Evolutionary conservation across 2,329 filamentous ascomycete species (phyloP).

Genomic region (Dactylonectria macrodidyma): DNA sequence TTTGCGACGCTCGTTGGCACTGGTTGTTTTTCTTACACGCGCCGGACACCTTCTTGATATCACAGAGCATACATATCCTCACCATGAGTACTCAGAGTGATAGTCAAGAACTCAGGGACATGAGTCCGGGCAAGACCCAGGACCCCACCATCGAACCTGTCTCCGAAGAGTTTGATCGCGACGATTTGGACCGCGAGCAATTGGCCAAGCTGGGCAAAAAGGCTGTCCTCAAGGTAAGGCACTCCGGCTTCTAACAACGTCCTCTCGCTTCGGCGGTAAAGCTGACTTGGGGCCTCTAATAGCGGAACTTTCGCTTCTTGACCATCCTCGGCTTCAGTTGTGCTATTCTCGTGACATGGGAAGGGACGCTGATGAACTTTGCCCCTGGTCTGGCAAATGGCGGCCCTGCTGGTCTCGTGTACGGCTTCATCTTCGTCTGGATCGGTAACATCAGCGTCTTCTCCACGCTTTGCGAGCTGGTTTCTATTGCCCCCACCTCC

Average conservation of each 20-base stretch:
- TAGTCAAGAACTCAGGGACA: slow-evolving; percentile 27
- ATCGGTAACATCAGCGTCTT: slow-evolving; percentile 51
- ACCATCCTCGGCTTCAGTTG: slow-evolving; percentile 48
- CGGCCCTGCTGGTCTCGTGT: slow-evolving; percentile 57
- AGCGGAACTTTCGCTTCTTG: slow-evolving; percentile 46
- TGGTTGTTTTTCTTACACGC: neutral
- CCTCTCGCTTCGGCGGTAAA: no score
- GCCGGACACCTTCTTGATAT: neutral
- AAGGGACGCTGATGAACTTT: slow-evolving; percentile 47
- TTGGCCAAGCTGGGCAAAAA: slow-evolving; percentile 42
- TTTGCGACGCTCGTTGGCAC: neutral
- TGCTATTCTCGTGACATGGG: slow-evolving; percentile 47
- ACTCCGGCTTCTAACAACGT: neutral
- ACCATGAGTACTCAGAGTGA: slow-evolving; percentile 14
- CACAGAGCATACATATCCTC: neutral
- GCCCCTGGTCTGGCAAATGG: slow-evolving; percentile 44
- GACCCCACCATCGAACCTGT: slow-evolving; percentile 23
- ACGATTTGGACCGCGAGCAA: slow-evolving; percentile 41
- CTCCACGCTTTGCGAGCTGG: slow-evolving; percentile 16
- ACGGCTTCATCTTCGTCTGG: slow-evolving; percentile 66
- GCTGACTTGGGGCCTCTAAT: neutral
- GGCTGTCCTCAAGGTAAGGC: slow-evolving; percentile 40
- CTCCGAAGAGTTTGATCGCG: slow-evolving; percentile 31
- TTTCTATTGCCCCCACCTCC: slow-evolving; percentile 15
- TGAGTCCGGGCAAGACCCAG: slow-evolving; percentile 24